A percentile compares a stretch with the other conserved stretches of the same genome.
Evolutionary conservation across 352 stramenopile genomes (phyloP).

Genomic region (Phytophthora pseudosyringae): DNA sequence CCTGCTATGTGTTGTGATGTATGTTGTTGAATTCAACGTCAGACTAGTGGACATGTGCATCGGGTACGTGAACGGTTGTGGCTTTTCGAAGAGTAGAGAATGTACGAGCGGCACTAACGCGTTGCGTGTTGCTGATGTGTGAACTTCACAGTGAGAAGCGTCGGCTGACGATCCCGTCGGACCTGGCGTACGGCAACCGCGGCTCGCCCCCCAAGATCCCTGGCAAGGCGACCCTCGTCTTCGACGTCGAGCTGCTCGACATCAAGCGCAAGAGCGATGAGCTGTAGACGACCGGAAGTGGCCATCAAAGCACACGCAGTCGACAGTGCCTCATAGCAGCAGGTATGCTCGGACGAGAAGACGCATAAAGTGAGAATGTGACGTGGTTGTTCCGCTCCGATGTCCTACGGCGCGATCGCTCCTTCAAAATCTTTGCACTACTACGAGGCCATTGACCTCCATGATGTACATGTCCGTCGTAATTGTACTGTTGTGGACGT

Average conservation of each 20-base stretch:
- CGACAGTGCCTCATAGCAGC: background rate
- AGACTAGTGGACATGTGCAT: constrained; percentile 90
- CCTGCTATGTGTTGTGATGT: constrained; percentile 12
- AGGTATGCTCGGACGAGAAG: background rate
- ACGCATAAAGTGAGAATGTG: constrained; percentile 12
- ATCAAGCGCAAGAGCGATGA: constrained; percentile 86
- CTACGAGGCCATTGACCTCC: no score
- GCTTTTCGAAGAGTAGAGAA: no score
- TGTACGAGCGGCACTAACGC: constrained; percentile 2
- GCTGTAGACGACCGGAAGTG: constrained; percentile 37
- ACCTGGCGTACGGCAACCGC: constrained; percentile 94
- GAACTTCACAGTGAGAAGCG: constrained; percentile 78
- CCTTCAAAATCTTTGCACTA: no score
- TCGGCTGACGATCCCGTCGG: constrained; percentile 84
- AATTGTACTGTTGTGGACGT: no score
- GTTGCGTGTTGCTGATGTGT: constrained; percentile 2
- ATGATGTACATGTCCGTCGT: no score
- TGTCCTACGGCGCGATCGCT: background rate
- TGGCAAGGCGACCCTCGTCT: constrained; percentile 94
- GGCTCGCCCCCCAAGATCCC: constrained; percentile 94
- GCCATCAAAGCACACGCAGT: constrained; percentile 12
- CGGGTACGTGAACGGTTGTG: constrained; percentile 50
- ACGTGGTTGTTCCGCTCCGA: constrained; percentile 25
- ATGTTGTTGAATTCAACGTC: constrained; percentile 15
- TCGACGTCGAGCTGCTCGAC: constrained; percentile 97